Base-by-base conservation (phyloP, 1,284 basidiomycete species). In the Uromyces viciae-fabae region DNA sequence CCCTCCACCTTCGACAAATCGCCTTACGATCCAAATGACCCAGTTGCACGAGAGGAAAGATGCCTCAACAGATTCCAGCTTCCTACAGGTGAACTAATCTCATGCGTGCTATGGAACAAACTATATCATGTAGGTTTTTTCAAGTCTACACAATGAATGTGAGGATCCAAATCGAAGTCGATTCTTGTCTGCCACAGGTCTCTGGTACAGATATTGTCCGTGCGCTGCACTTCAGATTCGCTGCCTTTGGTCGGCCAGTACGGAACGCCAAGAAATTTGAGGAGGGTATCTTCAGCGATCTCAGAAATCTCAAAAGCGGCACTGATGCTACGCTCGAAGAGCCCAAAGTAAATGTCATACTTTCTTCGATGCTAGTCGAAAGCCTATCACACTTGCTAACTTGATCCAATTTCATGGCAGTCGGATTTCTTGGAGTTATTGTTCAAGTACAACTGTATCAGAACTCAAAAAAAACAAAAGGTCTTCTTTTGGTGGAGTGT, bases 391-490 rank as follows among this genome's bases (percentile, higher is more conserved):
- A 69, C 42, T n/a, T 43, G n/a, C 38, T 38, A 25, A 38, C 38
- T 17, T 58, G 15, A 15, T 54, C 19, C 36, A 15, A 43, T 25
- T 31, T 60, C 60, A 56, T 43, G 71, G 17, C 84, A 94, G 93
- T 93, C 92, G n/a, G 91, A 91, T n/a, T 92, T 94, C 88, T 88
- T 97, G 22, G 94, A 96, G 84, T 89, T 95, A 43, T 88, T 97
- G 19, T 96, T 95, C 90, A 94, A 94, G 86, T 94, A 93, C 84
- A 93, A 94, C 84, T 95, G 94, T 86, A 95, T 97, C 82, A 90
- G 94, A 58, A 96, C 94, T 0, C 94, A 96, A 86, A 97, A 96
- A 89, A 95, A 95, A 88, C 94, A 95, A 87, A 94, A 94, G 85
- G 93, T 93, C 31, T 96, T 95, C 85, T 95, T 93, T 86, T 96